Evolutionary conservation across 768 basidiomycete genomes (phyloP).

Genomic region (Rhodotorula paludigena): DNA sequence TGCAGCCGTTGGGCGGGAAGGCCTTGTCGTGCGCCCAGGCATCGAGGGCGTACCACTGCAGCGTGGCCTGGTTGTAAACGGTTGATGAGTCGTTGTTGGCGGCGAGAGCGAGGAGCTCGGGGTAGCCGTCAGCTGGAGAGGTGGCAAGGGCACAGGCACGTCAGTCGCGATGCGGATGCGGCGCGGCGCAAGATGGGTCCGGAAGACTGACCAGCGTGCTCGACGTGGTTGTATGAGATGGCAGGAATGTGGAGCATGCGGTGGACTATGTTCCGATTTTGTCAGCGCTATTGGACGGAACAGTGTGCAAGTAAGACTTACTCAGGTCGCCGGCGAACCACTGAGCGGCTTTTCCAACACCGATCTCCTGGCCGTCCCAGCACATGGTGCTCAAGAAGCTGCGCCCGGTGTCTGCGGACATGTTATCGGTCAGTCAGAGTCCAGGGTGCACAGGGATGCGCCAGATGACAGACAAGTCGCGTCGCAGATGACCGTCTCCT

Average conservation of each 20-base stretch:
- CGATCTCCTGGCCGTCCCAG: conserved; percentile 32
- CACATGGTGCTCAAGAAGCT: conserved; percentile 19
- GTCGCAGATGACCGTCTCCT: conserved; percentile 30
- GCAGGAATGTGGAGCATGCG: conserved; percentile 20
- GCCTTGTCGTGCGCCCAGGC: conserved; percentile 30
- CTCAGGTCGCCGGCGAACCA: conserved; percentile 30
- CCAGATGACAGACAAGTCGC: conserved; percentile 14
- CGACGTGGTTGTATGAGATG: conserved; percentile 13
- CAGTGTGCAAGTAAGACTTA: neutral
- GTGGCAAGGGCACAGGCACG: too few relatives aligned
- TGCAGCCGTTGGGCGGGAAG: conserved; percentile 25
- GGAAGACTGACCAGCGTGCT: conserved; percentile 5
- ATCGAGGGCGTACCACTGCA: conserved; percentile 30
- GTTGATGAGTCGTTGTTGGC: conserved; percentile 8
- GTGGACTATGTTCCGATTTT: neutral
- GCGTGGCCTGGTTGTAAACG: conserved; percentile 12
- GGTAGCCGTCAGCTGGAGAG: neutral
- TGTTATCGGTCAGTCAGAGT: too few relatives aligned
- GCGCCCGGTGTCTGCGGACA: conserved; percentile 14
- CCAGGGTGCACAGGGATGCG: neutral
- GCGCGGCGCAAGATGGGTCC: neutral
- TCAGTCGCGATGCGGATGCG: too few relatives aligned
- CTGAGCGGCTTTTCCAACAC: neutral
- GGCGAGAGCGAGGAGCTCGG: conserved; percentile 26
- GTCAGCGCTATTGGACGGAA: neutral